Evolutionary conservation across 495 filamentous ascomycete genomes (phyloP), one percentile per base, ranked within the genome.

Genomic region (Letharia columbiana): DNA sequence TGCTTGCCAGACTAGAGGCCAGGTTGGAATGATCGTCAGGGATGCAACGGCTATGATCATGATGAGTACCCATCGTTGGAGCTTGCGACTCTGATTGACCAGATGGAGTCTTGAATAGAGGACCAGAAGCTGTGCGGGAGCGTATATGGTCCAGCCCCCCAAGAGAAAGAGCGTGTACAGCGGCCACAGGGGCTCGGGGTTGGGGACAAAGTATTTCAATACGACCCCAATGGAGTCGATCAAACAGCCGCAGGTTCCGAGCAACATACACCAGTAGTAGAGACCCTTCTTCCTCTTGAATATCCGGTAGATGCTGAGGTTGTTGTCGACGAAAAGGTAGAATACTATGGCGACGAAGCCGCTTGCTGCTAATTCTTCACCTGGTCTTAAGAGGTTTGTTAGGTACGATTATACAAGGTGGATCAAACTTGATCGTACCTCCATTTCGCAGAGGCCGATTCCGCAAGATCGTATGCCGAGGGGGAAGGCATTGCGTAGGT

Each of bases 1-100:
- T 71, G 72, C 85, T 83, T 42, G 79, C 71, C 78, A 87, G 40
- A 80, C 79, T 9, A 86, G 71, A 18, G 83, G 76, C 49, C 80
- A 82, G 56, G 79, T 72, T 1, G 79, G 76, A 28, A 79, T 66
- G 45, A 75, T 70, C 15, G 80, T 41, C 8, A 70, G 41, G 8
- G 72, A 69, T 3, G 71, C 65, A 37, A 69, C 73, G 42, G 71
- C 63, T 58, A 80, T 67, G 64, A 81, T 76, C 71, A 77, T 74
- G 12, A 44, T 68, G 7, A 80, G 65, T 2, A 78, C 70, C 45
- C 62, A 70, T 2, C 69, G 72, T 54, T 71, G 63, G 9, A 70
- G 65, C n/a, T 56, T 59, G 9, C 33, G 50, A 42, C 69, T 63
- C 20, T 62, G 67, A 13, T 70, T 74, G 23, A 80, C 73, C 2